These are phyloP conservation scores for Leishmania tropica DNA, from an alignment of 208 protist genomes.

Conservation along the genomic window DNA sequence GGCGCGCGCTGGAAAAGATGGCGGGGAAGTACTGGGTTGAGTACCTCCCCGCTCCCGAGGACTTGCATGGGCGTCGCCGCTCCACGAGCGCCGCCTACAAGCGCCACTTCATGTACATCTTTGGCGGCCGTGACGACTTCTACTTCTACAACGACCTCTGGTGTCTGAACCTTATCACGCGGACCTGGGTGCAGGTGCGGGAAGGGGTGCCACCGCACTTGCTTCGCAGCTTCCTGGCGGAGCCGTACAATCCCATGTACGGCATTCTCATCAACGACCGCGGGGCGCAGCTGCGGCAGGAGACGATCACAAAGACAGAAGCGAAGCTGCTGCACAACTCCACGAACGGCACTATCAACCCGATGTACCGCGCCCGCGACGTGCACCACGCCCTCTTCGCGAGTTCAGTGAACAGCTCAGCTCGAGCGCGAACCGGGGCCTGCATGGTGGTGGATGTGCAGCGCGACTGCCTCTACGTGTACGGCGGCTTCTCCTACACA, in stretches of 20 bases:
- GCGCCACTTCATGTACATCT: constrained; percentile 64
- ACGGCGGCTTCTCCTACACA: constrained; percentile 62
- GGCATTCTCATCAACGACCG: constrained; percentile 28
- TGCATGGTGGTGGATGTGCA: constrained; percentile 45
- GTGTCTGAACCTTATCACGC: constrained; percentile 61
- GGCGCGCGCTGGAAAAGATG: constrained; percentile 10
- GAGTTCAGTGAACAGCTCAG: constrained; percentile 46
- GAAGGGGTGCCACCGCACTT: constrained; percentile 42
- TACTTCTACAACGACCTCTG: constrained; percentile 80
- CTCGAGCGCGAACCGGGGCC: constrained; percentile 53
- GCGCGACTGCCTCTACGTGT: constrained; percentile 54
- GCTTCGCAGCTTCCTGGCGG: constrained; percentile 43
- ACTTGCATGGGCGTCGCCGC: constrained; percentile 54
- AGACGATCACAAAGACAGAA: constrained; percentile 13
- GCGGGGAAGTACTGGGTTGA: constrained; percentile 45
- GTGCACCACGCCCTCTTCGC: constrained; percentile 30
- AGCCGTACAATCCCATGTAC: constrained; percentile 32
- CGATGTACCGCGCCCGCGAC: constrained; percentile 11
- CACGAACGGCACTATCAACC: background rate
- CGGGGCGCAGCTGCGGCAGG: constrained; percentile 25
- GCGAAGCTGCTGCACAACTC: constrained; percentile 19
- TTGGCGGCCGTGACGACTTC: constrained; percentile 59
- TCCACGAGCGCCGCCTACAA: constrained; percentile 47
- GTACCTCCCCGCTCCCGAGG: constrained; percentile 5
- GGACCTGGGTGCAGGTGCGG: constrained; percentile 61